Base-by-base conservation (phyloP, 176 grass and related monocot genomes). In the Elaeis guineensis region DNA sequence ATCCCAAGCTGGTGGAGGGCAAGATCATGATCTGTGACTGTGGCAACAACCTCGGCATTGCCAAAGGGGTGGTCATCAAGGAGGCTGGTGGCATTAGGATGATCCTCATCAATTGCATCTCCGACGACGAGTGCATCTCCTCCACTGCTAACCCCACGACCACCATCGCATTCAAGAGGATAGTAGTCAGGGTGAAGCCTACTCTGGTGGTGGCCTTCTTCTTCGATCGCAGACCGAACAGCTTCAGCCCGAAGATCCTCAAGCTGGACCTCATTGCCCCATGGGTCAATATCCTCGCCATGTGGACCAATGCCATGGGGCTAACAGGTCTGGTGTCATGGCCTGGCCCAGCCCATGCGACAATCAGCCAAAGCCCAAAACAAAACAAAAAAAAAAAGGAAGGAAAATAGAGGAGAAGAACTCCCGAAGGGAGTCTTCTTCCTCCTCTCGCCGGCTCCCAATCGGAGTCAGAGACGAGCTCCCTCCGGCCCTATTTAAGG, bases 1-100 rank as follows among this genome's bases (percentile, higher is more conserved):
- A 96, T 30, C 92, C 92, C 3, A 82, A 83, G 6, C 48, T 86
- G 6, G 87, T 90, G 49, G 73, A 73, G 0, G 92, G 92, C 17
- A 96, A 88, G 54, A 82, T 96, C 3, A 78, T 96, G 16, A 90
- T 96, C 49, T 96, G 92, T 20, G 92, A 96, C 78, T 83, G 92
- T 49, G 92, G 92, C 23, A 96, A 87, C 78, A 90, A 80, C 77
- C 92, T 86, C 5, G 87, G 92, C 15, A 87, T 96, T 9, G 84
- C 92, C 1, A 96, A 96, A 55, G 92, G 92, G 19, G 65, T 90
- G 80, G 92, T 96, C 0, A 83, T 96, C 24, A 90, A 72, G 64
- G 75, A 90, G 21, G 87, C 92, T 0, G 92, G 92, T 16, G 92
- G 80, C 68, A 65, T 71, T 14, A 87, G 80, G 2, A 96, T 96